Base-by-base conservation (phyloP, 2,329 filamentous ascomycete genomes). In the Ophiosphaerella narmari region DNA sequence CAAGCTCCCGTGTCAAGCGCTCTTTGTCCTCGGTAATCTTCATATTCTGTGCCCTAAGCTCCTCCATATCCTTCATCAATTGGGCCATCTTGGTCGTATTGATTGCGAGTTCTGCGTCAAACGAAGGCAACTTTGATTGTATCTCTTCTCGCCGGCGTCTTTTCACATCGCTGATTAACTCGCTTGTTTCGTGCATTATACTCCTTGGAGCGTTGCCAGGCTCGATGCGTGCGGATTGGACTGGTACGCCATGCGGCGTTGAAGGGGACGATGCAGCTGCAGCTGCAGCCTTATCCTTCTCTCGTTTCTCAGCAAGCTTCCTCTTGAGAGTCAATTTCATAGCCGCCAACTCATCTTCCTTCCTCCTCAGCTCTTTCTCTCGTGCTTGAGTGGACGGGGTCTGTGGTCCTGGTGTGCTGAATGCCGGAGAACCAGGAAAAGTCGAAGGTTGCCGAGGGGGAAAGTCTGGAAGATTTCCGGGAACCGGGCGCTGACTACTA, bases 341-440 rank as follows among this genome's bases (percentile, higher is more conserved):
- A 50, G 81, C 79, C 12, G 79, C 78, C 48, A 83, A 80, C 49
- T 75, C 75, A 46, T 78, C 65, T 51, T 82, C 72, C 55, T 78
- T 81, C 31, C 73, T 68, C 33, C 74, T 74, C 37, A 83, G 65
- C 39, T 78, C 72, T 38, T 77, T 77, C 39, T 63, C 59, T 9
- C 60, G 77, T 62, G 58, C 73, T 65, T 50, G 61, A 53, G 55
- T 72, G 59, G 60, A 57, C 35, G 72, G 68, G 9, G 71, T 73
- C 21, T 74, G 74, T 12, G 74, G 52, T 5, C 66, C 67, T 35
- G 70, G 63, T 4, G 70, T 73, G 41, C 58, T 67, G 7, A 68
- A 54, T 14, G 62, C 53, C 45, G 72, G 70, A 1, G 48, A 48
- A 11, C 52, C 52, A 35, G 63, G 59, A 6, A 60, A 54, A 9